Base-by-base conservation (phyloP, 768 basidiomycete species). In the Melanogaster broomeanus region DNA sequence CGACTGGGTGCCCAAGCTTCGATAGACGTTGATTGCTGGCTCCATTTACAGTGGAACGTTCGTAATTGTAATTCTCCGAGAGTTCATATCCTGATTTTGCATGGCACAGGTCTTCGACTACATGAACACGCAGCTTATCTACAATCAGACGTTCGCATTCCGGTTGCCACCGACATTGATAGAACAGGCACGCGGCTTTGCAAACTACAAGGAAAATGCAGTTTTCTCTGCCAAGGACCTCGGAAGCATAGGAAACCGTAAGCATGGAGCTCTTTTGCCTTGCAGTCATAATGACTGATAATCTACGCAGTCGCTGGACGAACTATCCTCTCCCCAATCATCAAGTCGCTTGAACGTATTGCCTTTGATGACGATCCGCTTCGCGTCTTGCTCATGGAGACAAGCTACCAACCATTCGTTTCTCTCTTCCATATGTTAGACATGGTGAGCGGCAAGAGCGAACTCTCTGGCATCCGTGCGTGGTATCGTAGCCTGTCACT, bases 381-480 rank as follows among this genome's bases (percentile, higher is more conserved):
- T 45, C 85, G 88, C 60, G 76, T 94, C 66, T 74, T 87, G 67
- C 72, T 92, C 54, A 75, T 90, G 56, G 82, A 87, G 72, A 84
- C 85, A 9, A 88, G 88, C 50, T 93, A 93, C 74, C 90, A 93
- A 68, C 85, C 91, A 6, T 90, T 93, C 78, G 82, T 92, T 61
- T 91, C 89, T 9, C 77, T 93, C 63, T 87, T 95, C 79, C 81
- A 83, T 61, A 82, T 88, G 72, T 79, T 88, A 34, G 84, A 82
- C 31, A 73, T 85, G 48, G 61, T 73, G 50, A 68, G 75, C 38
- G 68, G 74, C 18, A 70, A 80, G 51, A 83, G 85, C 4, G 77
- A 83, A 53, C 63, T 84, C 53, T 66, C 69, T 51, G 87, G 78
- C 24, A 80, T 90, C 55, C 85, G 87, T 90, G 57, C 61, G 87